Evolutionary conservation across 768 basidiomycete species (phyloP).

Genomic region (Boletus reticuloceps): DNA sequence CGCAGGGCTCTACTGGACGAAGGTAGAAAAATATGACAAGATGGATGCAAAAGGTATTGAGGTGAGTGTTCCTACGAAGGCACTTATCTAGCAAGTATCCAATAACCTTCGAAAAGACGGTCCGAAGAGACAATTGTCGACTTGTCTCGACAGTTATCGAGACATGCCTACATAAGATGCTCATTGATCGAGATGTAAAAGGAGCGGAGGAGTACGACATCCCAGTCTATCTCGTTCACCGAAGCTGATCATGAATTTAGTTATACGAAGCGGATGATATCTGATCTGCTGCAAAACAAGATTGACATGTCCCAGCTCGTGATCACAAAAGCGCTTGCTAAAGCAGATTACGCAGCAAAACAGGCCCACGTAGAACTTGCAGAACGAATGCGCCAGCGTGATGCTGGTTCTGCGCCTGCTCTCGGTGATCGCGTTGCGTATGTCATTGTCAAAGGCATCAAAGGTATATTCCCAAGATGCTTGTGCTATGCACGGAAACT

Average conservation of each 20-base stretch:
- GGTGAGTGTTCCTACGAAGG: constrained; percentile 43
- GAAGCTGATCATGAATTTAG: constrained; percentile 40
- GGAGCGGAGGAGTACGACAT: constrained; percentile 82
- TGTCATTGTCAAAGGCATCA: constrained; percentile 95
- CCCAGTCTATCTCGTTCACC: constrained; percentile 4
- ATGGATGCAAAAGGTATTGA: constrained; percentile 99
- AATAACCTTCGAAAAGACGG: constrained; percentile 58
- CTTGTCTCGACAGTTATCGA: constrained; percentile 97
- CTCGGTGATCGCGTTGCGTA: constrained; percentile 98
- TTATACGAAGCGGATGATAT: constrained; percentile 90
- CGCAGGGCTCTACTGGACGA: constrained; percentile 98
- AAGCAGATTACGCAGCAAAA: constrained; percentile 89
- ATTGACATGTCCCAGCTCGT: constrained; percentile 99
- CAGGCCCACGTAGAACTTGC: constrained; percentile 97
- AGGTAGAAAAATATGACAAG: constrained; percentile 93
- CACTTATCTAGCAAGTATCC: background rate
- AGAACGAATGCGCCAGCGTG: constrained; percentile 92
- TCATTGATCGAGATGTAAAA: constrained; percentile 92
- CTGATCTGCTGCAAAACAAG: constrained; percentile 93
- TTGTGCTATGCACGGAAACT: background rate
- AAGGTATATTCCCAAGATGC: constrained; percentile 50
- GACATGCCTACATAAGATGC: constrained; percentile 93
- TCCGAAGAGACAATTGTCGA: constrained; percentile 96
- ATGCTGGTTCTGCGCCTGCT: constrained; percentile 97
- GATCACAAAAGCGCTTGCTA: constrained; percentile 95